Conservation (phyloP, 495 filamentous ascomycete genomes). For the Trichoderma erinaceum region DNA sequence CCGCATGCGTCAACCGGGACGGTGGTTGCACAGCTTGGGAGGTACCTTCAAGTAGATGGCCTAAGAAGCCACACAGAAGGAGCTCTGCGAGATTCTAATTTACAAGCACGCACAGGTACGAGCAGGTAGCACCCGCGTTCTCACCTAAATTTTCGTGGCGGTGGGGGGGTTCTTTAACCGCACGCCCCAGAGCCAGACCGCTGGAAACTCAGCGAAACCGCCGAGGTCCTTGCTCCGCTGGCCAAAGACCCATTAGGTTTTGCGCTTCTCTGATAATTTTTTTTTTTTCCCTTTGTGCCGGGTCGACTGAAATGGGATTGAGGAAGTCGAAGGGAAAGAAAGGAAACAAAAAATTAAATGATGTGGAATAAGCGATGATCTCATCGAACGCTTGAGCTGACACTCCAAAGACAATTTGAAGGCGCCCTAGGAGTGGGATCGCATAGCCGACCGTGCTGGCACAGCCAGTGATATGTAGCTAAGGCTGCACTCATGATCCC, state of each 20-base stretch:
- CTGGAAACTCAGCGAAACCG: not conserved
- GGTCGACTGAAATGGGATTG: not conserved
- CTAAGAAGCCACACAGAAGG: not conserved
- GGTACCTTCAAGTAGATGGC: not conserved
- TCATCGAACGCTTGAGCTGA: not conserved
- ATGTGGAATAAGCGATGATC: not conserved
- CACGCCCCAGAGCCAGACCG: conserved; percentile 11
- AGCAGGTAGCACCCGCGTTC: conserved; percentile 4
- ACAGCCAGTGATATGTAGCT: not conserved
- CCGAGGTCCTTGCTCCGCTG: not conserved
- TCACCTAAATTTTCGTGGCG: not conserved
- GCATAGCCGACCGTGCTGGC: not conserved
- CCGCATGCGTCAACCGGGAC: conserved; percentile 3
- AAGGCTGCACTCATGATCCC: not conserved
- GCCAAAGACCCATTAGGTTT: not conserved
- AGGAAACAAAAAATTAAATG: not conserved
- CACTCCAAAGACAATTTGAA: conserved; percentile 1
- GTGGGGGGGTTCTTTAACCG: not conserved
- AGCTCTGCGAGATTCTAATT: not conserved
- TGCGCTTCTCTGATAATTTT: conserved; percentile 7
- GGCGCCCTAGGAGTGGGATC: not conserved
- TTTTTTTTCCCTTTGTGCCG: not conserved
- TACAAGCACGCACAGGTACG: not conserved
- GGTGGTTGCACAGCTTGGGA: not conserved
- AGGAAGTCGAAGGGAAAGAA: too few species aligned